Conservation (phyloP, 371 early-diverging fungal species). For the Rhizopus delemar region DNA sequence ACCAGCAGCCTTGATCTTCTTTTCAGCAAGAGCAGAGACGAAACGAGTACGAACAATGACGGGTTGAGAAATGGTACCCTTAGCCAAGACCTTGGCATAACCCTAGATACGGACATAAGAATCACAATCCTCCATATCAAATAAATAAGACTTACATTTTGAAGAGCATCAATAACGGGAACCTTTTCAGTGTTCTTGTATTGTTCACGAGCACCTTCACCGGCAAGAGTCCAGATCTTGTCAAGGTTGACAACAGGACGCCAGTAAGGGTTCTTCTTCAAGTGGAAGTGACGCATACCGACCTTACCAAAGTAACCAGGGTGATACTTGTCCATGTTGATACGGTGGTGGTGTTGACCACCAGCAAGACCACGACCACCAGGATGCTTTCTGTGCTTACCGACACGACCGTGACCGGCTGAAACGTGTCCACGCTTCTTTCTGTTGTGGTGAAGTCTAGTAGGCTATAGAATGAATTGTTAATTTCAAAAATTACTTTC, state of each 20-base stretch:
- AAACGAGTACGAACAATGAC: constrained; percentile 98
- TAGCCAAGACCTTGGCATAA: constrained; percentile 97
- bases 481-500: not conserved
- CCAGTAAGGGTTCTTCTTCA: constrained; percentile 91
- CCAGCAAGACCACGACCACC: constrained; percentile 99
- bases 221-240: constrained; percentile 94
- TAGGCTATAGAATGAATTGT: constrained; percentile 59
- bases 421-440: constrained; percentile 94
- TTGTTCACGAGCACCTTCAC: constrained; percentile 87
- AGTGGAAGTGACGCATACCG: constrained; percentile 99
- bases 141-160: constrained; percentile 53
- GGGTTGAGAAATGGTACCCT: constrained; percentile 94
- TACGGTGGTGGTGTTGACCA: constrained; percentile 99
- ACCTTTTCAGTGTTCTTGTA: constrained; percentile 89
- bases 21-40: constrained; percentile 94
- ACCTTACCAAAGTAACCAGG: constrained; percentile 99
- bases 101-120: constrained; percentile 59
- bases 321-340: constrained; percentile 99
- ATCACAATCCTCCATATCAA: not conserved
- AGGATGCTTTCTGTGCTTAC: constrained; percentile 99
- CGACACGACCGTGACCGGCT: constrained; percentile 93
- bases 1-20: constrained; percentile 98
- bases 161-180: constrained; percentile 92
- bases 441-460: constrained; percentile 84
- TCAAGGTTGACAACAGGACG: constrained; percentile 91